Conservation (phyloP, 169 alveolate species). For the Plasmodium yoelii region DNA sequence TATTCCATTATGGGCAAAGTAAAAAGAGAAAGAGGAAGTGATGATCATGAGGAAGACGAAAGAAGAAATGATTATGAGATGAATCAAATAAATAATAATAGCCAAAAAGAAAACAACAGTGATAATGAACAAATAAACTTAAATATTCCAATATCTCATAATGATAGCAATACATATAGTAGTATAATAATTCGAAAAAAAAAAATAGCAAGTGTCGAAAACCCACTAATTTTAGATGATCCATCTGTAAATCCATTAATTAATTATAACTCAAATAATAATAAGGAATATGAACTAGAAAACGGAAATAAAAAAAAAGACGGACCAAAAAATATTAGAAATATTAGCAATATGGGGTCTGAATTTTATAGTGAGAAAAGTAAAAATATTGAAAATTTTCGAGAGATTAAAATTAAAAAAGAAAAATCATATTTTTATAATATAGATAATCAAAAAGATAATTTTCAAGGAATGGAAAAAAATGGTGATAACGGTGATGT, state of each 20-base stretch:
- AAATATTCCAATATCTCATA: background rate
- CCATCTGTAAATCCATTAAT: slow-evolving; percentile 21
- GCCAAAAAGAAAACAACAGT: background rate
- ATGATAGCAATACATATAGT: slow-evolving; percentile 2
- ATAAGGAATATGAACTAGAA: slow-evolving; percentile 23
- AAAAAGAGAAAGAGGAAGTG: background rate
- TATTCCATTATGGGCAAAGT: background rate
- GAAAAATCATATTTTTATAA: slow-evolving; percentile 3
- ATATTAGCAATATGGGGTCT: background rate
- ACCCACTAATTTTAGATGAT: slow-evolving; percentile 32
- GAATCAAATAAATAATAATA: background rate
- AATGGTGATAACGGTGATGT: too few relatives aligned
- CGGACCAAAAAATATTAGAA: slow-evolving; percentile 6
- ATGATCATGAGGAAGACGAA: slow-evolving; percentile 8
- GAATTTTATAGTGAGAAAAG: slow-evolving; percentile 6
- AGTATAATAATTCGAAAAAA: background rate
- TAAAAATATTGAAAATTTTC: too few relatives aligned
- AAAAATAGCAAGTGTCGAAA: slow-evolving; percentile 11
- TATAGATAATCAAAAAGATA: background rate
- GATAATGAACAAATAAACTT: background rate
- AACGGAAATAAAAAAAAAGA: slow-evolving; percentile 13
- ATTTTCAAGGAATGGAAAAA: too few relatives aligned
- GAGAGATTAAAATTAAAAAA: background rate
- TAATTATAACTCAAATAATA: slow-evolving; percentile 27
- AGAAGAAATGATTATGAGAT: background rate